These are phyloP conservation scores for Elsinoe necatrix DNA, from an alignment of 2,329 filamentous ascomycete species.

Conservation along the genomic window DNA sequence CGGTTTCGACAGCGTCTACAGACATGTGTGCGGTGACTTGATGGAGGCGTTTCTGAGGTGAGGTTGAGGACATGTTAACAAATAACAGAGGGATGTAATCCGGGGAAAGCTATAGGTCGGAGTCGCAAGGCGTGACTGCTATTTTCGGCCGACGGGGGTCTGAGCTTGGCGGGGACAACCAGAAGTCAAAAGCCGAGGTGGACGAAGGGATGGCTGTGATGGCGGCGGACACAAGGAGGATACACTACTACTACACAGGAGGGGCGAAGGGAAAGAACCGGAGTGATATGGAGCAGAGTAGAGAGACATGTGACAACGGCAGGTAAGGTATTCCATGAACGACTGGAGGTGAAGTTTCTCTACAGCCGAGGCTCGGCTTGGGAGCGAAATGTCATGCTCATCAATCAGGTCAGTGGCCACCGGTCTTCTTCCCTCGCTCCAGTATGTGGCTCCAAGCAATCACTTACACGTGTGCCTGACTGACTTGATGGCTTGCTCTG, in stretches of 20 bases:
- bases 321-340: constrained; percentile 3
- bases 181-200: constrained; percentile 11
- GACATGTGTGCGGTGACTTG: constrained; percentile 65
- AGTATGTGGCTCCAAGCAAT: neutral
- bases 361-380: constrained; percentile 9
- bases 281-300: neutral
- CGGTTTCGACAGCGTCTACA: constrained; percentile 49
- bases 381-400: neutral
- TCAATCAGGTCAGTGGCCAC: neutral
- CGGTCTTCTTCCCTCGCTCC: neutral
- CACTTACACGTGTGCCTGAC: neutral
- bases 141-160: constrained; percentile 8
- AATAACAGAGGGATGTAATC: constrained; percentile 14
- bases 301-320: constrained; percentile 1
- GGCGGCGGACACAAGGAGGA: neutral
- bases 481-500: neutral
- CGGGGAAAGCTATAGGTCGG: constrained; percentile 12
- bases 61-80: constrained; percentile 33
- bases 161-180: neutral
- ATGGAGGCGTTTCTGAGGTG: constrained; percentile 38
- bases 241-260: neutral
- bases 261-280: neutral
- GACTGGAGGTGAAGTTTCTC: neutral
- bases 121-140: neutral
- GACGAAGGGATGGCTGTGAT: neutral